These are phyloP conservation scores for Penicillium fimorum DNA, from an alignment of 495 filamentous ascomycete species.

Conservation along the genomic window DNA sequence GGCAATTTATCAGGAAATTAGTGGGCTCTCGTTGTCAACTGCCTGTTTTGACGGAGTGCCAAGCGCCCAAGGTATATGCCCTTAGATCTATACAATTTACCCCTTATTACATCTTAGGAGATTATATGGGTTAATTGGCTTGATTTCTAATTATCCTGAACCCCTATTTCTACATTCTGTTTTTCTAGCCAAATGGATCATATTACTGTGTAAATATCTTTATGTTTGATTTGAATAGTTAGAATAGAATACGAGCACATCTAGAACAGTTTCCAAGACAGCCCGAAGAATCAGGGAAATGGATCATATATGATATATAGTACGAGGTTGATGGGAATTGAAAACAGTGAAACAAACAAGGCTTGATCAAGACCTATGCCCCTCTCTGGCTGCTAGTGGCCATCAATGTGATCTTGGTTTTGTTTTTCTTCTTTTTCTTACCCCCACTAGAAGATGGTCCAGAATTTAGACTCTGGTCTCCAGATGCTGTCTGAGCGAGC, in stretches of 20 bases:
- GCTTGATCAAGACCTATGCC: conserved; percentile 42
- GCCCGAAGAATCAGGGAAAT: not conserved
- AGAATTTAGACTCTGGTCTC: conserved; percentile 23
- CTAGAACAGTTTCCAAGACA: not conserved
- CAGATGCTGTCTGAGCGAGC: conserved; percentile 36
- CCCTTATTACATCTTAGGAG: too few species aligned
- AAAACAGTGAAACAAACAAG: not conserved
- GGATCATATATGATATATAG: not conserved
- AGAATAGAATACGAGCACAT: not conserved
- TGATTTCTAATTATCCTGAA: too few species aligned
- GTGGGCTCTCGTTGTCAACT: not conserved
- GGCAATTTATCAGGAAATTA: not conserved
- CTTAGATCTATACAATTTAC: too few species aligned
- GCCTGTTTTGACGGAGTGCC: not conserved
- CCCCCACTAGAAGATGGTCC: conserved; percentile 30
- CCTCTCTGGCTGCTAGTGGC: conserved; percentile 74
- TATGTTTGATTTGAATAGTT: not conserved
- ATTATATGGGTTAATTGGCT: too few species aligned
- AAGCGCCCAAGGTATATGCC: too few species aligned
- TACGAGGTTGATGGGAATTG: not conserved
- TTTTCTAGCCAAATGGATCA: not conserved
- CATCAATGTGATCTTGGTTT: conserved; percentile 92
- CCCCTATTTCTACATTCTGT: too few species aligned
- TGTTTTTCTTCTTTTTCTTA: conserved; percentile 83
- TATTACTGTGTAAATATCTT: not conserved